Evolutionary conservation across 805 yeast genomes (phyloP).

Genomic region (Candida glaebosa): DNA sequence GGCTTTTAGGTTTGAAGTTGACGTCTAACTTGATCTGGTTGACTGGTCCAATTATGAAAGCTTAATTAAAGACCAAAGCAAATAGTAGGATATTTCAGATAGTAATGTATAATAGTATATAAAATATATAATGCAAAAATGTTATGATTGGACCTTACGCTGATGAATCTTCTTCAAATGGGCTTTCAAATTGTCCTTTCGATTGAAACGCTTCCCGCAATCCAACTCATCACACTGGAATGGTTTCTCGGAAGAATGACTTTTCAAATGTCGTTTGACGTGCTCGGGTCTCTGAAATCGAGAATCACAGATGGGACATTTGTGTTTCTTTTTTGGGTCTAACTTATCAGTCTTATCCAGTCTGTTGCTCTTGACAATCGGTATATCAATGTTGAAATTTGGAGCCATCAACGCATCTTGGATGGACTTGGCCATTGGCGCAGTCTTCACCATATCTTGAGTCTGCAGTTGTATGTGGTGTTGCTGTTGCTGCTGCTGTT

Average conservation of each 20-base stretch:
- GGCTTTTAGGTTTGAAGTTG: neutral
- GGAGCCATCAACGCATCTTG: slow-evolving; percentile 8
- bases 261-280: slow-evolving; percentile 60
- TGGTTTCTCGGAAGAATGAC: slow-evolving; percentile 57
- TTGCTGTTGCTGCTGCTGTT: slow-evolving; percentile 1
- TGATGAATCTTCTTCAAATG: slow-evolving; percentile 61
- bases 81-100: no score
- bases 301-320: slow-evolving; percentile 61
- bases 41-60: no score
- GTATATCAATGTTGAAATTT: slow-evolving; percentile 8
- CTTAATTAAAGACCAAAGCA: no score
- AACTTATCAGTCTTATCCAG: slow-evolving; percentile 30
- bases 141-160: slow-evolving; percentile 7
- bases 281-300: slow-evolving; percentile 70
- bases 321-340: slow-evolving; percentile 55
- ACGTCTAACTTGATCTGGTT: no score
- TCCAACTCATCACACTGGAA: slow-evolving; percentile 48
- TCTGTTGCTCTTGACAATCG: slow-evolving; percentile 11
- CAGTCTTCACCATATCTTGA: slow-evolving; percentile 1
- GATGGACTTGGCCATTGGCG: slow-evolving; percentile 5
- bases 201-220: slow-evolving; percentile 54
- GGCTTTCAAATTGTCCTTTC: slow-evolving; percentile 59
- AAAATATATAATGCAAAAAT: neutral
- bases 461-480: neutral
- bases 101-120: neutral